Base-by-base conservation (phyloP, 2,329 filamentous ascomycete species). In the Alternaria rosae region DNA sequence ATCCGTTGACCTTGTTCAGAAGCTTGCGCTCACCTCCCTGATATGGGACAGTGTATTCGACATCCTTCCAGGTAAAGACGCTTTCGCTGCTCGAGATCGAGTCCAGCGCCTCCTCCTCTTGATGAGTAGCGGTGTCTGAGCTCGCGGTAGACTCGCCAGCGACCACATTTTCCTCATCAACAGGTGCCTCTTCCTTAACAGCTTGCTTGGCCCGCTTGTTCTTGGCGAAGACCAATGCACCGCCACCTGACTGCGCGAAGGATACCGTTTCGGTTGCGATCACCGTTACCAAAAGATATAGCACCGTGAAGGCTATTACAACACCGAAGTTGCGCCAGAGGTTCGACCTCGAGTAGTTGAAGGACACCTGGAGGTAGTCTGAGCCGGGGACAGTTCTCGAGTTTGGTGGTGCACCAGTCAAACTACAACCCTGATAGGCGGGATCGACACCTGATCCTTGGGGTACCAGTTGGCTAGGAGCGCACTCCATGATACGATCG, bases 311-410 rank as follows among this genome's bases (percentile, higher is more conserved):
- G 0, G 90, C 92, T 68, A 94, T 88, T 1, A 95, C 79, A 4
- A 94, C 89, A 30, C 90, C 92, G 71, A 92, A 93, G 75, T 94
- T 93, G 4, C 92, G 88, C 83, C 89, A 91, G 0, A 90, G 77
- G 70, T 91, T 83, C 25, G 78, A 80, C 17, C 87, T 81, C 0
- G 83, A 83, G 69, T 89, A 90, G 45, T 84, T 80, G 76, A 86
- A 91, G 8, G 83, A 83, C 1, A 82, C 81, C 10, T 80, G 68
- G 3, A 90, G 73, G 68, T 90, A 91, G 21, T 79, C 78, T 2
- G 81, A 74, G 32, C 89, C 89, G 30, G 82, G 70, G 12, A 91
- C 84, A 4, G 74, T 80, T 1, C 80, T 79, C 20, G 81, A 81
- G 30, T 85, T 86, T 12, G 86, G 76, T 23, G 79, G 71, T 11